These are phyloP conservation scores for barley (Hordeum vulgare) DNA, from an alignment of 176 grass and related monocot species.

Conservation along the genomic window MorexV3_pseudomolecules_assembly NC_058522.1:504094813-504095312, in stretches of 20 bases:
- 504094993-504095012: constrained; percentile 73
- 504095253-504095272: constrained; percentile 71
- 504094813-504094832: constrained; percentile 84
- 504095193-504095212: constrained; percentile 51
- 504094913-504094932: constrained; percentile 73
- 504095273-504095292: constrained; percentile 57
- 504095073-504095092: constrained; percentile 64
- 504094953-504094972: constrained; percentile 75
- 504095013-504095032: constrained; percentile 62
- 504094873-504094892: constrained; percentile 27
- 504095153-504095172: constrained; percentile 72
- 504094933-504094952: constrained; percentile 84
- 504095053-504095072: constrained; percentile 61
- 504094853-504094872: constrained; percentile 79
- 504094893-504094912: constrained; percentile 36
- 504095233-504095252: constrained; percentile 59
- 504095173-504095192: constrained; percentile 83
- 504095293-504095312: constrained; percentile 38
- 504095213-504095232: constrained; percentile 49
- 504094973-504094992: constrained; percentile 74
- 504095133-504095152: constrained; percentile 46
- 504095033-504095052: constrained; percentile 47
- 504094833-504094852: constrained; percentile 68
- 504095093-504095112: constrained; percentile 70
- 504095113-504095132: constrained; percentile 34